Conservation (phyloP, 495 filamentous ascomycete species). For the Aspergillus coremiiformis region DNA sequence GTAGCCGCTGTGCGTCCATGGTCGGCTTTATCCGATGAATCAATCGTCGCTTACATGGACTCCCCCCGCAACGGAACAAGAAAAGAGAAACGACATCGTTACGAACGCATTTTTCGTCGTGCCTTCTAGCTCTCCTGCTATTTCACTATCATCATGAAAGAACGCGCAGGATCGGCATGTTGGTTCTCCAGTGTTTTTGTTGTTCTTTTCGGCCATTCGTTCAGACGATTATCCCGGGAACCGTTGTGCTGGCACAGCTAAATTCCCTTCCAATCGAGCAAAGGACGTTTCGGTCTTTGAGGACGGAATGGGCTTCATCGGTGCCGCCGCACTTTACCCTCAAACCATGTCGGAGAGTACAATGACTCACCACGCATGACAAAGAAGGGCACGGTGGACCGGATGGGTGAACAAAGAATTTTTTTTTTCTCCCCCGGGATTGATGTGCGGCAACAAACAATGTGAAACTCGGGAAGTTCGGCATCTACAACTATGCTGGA, state of each 20-base stretch:
- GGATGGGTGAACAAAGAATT: not conserved
- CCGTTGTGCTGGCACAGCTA: constrained; percentile 14
- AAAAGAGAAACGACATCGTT: constrained; percentile 7
- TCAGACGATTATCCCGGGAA: not conserved
- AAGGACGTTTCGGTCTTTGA: not conserved
- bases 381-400: not conserved
- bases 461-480: not conserved
- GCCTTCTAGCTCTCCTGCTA: not conserved
- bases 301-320: not conserved
- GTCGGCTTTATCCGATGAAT: constrained; percentile 61
- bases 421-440: not conserved
- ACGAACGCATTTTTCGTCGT: constrained; percentile 3
- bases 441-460: not conserved
- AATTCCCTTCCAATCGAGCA: not conserved
- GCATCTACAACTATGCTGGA: not conserved
- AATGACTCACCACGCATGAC: not conserved
- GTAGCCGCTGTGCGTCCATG: constrained; percentile 63
- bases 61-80: constrained; percentile 1
- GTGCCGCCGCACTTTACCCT: not conserved
- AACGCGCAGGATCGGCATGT: not conserved
- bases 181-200: constrained; percentile 7
- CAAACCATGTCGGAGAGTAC: not conserved
- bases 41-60: not conserved
- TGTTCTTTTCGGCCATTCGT: constrained; percentile 3
- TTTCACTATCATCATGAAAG: not conserved